These are phyloP conservation scores for Botrytis porri DNA, from an alignment of 2,329 filamentous ascomycete species.

Conservation along the genomic window DNA sequence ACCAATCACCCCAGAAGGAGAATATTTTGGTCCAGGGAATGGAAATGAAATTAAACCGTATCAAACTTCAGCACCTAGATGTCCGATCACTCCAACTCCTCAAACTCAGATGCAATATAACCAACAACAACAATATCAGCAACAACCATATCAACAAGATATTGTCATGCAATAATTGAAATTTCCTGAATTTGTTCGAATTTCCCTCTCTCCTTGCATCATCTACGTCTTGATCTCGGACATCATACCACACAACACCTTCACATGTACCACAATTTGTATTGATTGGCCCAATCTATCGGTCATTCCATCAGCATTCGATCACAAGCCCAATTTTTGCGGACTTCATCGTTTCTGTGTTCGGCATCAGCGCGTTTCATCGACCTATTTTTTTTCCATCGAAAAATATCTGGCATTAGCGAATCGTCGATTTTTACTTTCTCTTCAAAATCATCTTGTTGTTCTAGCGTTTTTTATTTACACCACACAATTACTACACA, in stretches of 20 bases:
- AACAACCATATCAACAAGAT: slow-evolving; percentile 43
- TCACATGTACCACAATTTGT: slow-evolving; percentile 23
- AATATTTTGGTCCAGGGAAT: slow-evolving; percentile 44
- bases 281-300: slow-evolving; percentile 19
- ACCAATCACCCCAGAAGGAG: slow-evolving; percentile 77
- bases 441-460: slow-evolving; percentile 18
- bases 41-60: slow-evolving; percentile 33
- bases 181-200: background rate
- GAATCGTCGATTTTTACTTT: slow-evolving; percentile 18
- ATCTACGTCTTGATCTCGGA: slow-evolving; percentile 8
- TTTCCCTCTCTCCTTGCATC: background rate
- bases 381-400: slow-evolving; percentile 8
- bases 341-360: slow-evolving; percentile 17
- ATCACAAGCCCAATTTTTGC: slow-evolving; percentile 1
- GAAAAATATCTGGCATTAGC: slow-evolving; percentile 22
- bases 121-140: slow-evolving; percentile 44
- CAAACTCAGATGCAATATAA: slow-evolving; percentile 44
- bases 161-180: slow-evolving; percentile 36
- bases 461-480: slow-evolving; percentile 19
- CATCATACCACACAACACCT: slow-evolving; percentile 6
- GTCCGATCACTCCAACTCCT: slow-evolving; percentile 62
- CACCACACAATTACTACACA: slow-evolving; percentile 16
- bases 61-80: slow-evolving; percentile 42
- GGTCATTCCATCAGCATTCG: slow-evolving; percentile 12
- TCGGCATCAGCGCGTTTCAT: slow-evolving; percentile 16